phyloP scores from a whole-genome alignment of 495 filamentous ascomycete species.

The Hyaloscypha hepaticicola region DNA sequence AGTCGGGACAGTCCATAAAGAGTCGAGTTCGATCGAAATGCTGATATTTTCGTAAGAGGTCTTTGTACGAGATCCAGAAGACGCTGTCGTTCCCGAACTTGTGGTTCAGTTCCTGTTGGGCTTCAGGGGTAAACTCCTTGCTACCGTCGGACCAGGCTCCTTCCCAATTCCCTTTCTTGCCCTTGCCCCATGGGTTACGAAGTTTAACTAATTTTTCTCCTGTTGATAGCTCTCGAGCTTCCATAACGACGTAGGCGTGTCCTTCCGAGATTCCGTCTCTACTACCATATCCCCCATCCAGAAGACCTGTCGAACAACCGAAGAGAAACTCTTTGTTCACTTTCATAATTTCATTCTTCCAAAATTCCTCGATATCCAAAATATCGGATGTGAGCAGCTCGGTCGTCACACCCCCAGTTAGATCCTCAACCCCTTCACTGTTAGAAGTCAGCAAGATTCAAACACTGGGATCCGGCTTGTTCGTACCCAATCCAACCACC shows the following conservation, averaged over 20 bases:
- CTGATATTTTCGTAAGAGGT: slow-evolving; percentile 85
- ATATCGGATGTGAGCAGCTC: slow-evolving; percentile 80
- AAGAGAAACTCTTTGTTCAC: slow-evolving; percentile 90
- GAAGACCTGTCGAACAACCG: slow-evolving; percentile 69
- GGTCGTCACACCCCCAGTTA: slow-evolving; percentile 88
- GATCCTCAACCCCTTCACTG: slow-evolving; percentile 88
- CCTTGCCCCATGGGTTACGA: slow-evolving; percentile 84
- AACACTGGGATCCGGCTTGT: not conserved
- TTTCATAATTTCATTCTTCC: slow-evolving; percentile 79
- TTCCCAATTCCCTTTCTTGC: slow-evolving; percentile 71
- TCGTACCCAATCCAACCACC: slow-evolving; percentile 30
- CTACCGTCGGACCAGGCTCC: slow-evolving; percentile 88
- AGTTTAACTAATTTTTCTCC: slow-evolving; percentile 59
- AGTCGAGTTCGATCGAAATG: slow-evolving; percentile 84
- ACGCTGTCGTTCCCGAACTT: slow-evolving; percentile 78
- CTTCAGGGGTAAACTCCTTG: slow-evolving; percentile 88
- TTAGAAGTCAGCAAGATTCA: slow-evolving; percentile 1
- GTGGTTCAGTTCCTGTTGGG: slow-evolving; percentile 76
- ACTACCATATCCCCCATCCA: slow-evolving; percentile 33
- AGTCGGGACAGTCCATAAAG: slow-evolving; percentile 74
- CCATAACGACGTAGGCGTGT: slow-evolving; percentile 91
- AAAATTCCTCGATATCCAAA: slow-evolving; percentile 84
- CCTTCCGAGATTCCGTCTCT: slow-evolving; percentile 74
- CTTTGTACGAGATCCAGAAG: slow-evolving; percentile 71
- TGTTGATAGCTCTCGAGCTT: slow-evolving; percentile 69